Evolutionary conservation across 352 stramenopile genomes (phyloP).

Genomic region (Globisporangium rhizosaccharum): DNA sequence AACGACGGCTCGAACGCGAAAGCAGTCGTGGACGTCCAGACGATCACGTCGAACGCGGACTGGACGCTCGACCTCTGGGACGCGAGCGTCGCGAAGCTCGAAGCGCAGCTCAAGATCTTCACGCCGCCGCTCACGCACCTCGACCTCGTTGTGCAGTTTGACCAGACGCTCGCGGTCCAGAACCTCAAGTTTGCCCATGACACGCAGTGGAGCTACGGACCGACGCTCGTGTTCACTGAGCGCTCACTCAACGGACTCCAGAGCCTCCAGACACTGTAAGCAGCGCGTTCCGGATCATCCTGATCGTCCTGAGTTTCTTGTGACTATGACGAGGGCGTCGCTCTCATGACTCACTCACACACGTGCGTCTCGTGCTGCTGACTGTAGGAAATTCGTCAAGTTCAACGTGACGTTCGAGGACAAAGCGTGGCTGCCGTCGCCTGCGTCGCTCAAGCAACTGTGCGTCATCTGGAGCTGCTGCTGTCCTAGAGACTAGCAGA

Average conservation of each 20-base stretch:
- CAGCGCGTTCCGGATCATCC: neutral
- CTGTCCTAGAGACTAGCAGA: neutral
- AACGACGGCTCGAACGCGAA: conserved; percentile 13
- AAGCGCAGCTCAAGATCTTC: conserved; percentile 9
- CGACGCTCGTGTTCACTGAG: conserved; percentile 14
- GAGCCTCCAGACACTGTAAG: conserved; percentile 24
- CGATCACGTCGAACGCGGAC: conserved; percentile 12
- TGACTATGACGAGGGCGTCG: neutral
- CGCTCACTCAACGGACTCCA: conserved; percentile 19
- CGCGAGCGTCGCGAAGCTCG: conserved; percentile 13
- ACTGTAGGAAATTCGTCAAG: conserved; percentile 23
- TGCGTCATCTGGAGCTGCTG: conserved; percentile 12
- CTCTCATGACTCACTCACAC: neutral
- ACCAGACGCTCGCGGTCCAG: conserved; percentile 1
- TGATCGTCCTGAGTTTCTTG: neutral
- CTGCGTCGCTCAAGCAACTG: conserved; percentile 28
- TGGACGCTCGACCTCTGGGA: conserved; percentile 35
- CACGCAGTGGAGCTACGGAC: conserved; percentile 13
- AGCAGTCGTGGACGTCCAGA: conserved; percentile 13
- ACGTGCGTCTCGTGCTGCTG: neutral
- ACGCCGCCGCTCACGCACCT: conserved; percentile 24
- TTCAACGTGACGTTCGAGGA: conserved; percentile 39
- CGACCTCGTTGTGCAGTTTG: conserved; percentile 8
- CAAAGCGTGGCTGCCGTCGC: conserved; percentile 25
- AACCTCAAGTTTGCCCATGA: conserved; percentile 9